Evolutionary conservation across 2,329 filamentous ascomycete species (phyloP), one percentile per base, ranked within the genome.

Genomic region (Venturia oleaginea): DNA sequence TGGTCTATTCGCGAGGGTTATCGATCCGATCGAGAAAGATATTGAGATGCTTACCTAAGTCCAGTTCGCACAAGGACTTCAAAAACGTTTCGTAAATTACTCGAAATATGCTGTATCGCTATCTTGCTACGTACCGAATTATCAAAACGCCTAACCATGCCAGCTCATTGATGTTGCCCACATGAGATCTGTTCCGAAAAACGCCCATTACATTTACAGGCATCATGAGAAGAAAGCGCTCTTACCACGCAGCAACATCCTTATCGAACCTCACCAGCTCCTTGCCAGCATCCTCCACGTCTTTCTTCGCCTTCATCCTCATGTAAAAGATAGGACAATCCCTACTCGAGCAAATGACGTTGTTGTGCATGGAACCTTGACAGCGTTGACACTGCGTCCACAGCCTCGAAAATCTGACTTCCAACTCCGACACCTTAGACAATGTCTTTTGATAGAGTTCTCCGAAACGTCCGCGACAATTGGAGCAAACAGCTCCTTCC

Each of bases 321-420:
- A 99, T 99, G 76, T 99, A 99, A 77, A 99, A 99, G 72, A 99
- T 99, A 0, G 94, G 94, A 74, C 94, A 99, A 79, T 99, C 94
- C 75, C 92, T 90, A 74, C 89, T 93, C 67, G 89, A 92, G 80
- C 94, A 99, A 70, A 99, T 97, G 64, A 99, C 95, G 76, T 99
- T 94, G 75, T 91, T 94, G 78, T 99, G 94, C 84, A 99, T 89
- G 79, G 92, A 97, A 64, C 92, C 94, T 79, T 99, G 94, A 75
- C 94, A 99, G 51, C 94, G 83, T 79, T 99, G 94, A 75, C 94
- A 99, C 76, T 99, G 94, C 60, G 94, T 99, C 94, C 94, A 99
- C 62, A 99, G 81, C 61, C 94, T 82, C 6, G 91, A 89, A 74
- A 99, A 99, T 5, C 92, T 83, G 37, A 99, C 89, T 74, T 99